These are phyloP conservation scores for Silene conica DNA, from an alignment of 148 eudicot species.

Conservation along the genomic window DNA sequence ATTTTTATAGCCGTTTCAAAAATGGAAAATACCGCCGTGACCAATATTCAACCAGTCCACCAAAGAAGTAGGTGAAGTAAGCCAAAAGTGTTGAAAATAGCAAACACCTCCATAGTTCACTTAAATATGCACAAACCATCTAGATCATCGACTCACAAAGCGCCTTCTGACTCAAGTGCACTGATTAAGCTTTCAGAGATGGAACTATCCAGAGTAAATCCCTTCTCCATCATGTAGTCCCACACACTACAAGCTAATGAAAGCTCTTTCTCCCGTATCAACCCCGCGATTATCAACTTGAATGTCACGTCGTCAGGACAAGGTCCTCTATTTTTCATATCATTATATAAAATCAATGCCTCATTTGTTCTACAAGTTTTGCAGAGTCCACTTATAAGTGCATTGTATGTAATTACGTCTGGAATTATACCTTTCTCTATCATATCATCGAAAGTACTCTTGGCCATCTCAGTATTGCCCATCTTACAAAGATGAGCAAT, in stretches of 20 bases:
- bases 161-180: constrained; percentile 41
- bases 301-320: constrained; percentile 78
- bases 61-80: not conserved
- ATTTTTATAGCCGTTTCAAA: not conserved
- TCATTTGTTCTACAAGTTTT: constrained; percentile 54
- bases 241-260: constrained; percentile 69
- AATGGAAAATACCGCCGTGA: not conserved
- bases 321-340: constrained; percentile 57
- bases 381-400: constrained; percentile 75
- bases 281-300: constrained; percentile 63
- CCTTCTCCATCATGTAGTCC: constrained; percentile 97
- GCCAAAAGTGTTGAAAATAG: not conserved
- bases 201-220: constrained; percentile 74
- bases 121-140: not conserved
- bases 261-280: constrained; percentile 56
- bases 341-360: constrained; percentile 63
- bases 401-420: constrained; percentile 74
- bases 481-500: constrained; percentile 66
- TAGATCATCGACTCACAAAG: not conserved
- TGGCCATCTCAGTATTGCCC: constrained; percentile 55
- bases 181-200: constrained; percentile 56
- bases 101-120: not conserved
- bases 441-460: constrained; percentile 59
- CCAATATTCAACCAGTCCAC: not conserved
- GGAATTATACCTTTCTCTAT: constrained; percentile 59